phyloP scores from a whole-genome alignment of 1,139 yeast genomes.

The Meyerozyma athensensis region DNA sequence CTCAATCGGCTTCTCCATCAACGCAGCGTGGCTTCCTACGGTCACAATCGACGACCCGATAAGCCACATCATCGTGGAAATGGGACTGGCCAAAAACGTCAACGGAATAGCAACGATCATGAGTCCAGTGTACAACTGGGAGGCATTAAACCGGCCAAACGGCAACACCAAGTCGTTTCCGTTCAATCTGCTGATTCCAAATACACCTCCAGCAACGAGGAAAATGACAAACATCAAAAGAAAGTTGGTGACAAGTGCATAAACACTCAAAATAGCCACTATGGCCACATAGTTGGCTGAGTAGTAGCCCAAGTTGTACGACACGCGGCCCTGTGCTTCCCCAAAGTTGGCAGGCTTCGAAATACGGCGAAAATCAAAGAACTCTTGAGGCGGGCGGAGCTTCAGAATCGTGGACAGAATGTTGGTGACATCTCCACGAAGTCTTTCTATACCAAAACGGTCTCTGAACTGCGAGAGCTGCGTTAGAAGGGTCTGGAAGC shows the following conservation, averaged over 20 bases:
- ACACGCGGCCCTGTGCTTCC: slow-evolving; percentile 83
- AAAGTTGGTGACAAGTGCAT: slow-evolving; percentile 71
- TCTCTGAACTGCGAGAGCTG: slow-evolving; percentile 43
- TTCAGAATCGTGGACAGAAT: slow-evolving; percentile 61
- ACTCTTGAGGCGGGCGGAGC: slow-evolving; percentile 86
- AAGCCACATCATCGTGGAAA: slow-evolving; percentile 92
- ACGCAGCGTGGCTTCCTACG: slow-evolving; percentile 85
- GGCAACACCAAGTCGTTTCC: slow-evolving; percentile 80
- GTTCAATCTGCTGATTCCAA: slow-evolving; percentile 69
- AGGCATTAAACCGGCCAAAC: slow-evolving; percentile 63
- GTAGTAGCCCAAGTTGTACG: slow-evolving; percentile 81
- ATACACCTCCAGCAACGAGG: slow-evolving; percentile 64
- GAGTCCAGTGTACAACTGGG: slow-evolving; percentile 86
- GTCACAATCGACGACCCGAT: slow-evolving; percentile 90
- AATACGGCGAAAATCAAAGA: slow-evolving; percentile 83
- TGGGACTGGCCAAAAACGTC: slow-evolving; percentile 90
- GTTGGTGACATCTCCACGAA: slow-evolving; percentile 33
- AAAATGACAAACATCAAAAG: slow-evolving; percentile 77
- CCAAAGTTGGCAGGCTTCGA: slow-evolving; percentile 88
- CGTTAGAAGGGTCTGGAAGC: slow-evolving; percentile 6
- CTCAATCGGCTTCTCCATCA: slow-evolving; percentile 97
- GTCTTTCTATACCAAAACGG: slow-evolving; percentile 47
- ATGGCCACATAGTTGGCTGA: slow-evolving; percentile 59
- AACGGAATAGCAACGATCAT: slow-evolving; percentile 77
- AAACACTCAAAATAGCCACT: slow-evolving; percentile 28